Evolutionary conservation across 2,329 filamentous ascomycete genomes (phyloP).

Genomic region (Waltergamsia citrina): DNA sequence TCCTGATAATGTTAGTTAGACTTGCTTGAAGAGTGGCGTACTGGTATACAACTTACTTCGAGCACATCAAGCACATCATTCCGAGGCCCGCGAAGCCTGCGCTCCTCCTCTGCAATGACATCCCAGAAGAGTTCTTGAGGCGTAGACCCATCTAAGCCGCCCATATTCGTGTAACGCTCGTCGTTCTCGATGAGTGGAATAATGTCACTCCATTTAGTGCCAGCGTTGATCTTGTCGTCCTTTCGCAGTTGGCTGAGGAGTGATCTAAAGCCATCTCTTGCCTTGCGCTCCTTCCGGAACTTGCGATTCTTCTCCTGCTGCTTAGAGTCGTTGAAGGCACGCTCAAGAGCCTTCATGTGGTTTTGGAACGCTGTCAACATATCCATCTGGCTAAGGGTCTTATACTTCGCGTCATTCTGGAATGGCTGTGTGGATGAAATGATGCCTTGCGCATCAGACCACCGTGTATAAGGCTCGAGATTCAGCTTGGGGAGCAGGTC

Average conservation of each 20-base stretch:
- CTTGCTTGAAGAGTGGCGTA: neutral
- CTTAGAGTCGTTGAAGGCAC: conserved; percentile 80
- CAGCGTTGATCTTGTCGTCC: conserved; percentile 77
- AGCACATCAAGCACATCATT: conserved; percentile 83
- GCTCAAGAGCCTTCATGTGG: conserved; percentile 88
- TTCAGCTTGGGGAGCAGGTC: conserved; percentile 70
- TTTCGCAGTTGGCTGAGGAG: conserved; percentile 66
- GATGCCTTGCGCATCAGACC: conserved; percentile 79
- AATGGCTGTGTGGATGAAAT: conserved; percentile 72
- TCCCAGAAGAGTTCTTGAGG: conserved; percentile 96
- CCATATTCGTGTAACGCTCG: conserved; percentile 71
- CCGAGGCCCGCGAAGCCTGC: conserved; percentile 67
- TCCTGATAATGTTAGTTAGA: conserved; percentile 48
- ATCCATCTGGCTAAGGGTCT: conserved; percentile 77
- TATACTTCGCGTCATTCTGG: conserved; percentile 75
- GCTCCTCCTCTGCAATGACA: conserved; percentile 85
- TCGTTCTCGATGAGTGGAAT: conserved; percentile 68
- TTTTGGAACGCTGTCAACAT: conserved; percentile 88
- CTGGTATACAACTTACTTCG: conserved; percentile 50
- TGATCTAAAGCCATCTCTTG: conserved; percentile 69
- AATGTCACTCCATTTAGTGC: conserved; percentile 82
- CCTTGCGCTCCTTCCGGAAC: conserved; percentile 73
- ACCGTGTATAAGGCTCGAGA: conserved; percentile 87
- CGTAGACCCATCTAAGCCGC: conserved; percentile 75
- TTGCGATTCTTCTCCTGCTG: conserved; percentile 81